Base-by-base conservation (phyloP, 441 rosid species). In the Gossypium gossypioides region DNA sequence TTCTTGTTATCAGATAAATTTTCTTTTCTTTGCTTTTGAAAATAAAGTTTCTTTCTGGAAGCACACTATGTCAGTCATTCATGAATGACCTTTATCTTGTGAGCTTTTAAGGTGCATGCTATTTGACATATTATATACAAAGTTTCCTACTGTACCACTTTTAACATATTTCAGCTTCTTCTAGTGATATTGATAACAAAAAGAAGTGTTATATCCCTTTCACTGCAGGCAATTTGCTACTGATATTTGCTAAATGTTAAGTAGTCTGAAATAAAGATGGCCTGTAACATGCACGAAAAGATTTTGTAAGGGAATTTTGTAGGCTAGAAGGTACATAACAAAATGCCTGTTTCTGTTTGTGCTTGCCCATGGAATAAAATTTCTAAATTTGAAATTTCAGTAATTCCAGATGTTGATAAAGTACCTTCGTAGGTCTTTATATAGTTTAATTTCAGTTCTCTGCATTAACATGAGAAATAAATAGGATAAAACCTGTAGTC, bases 401-500 rank as follows among this genome's bases (percentile, higher is more conserved):
- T 64, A 2, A 40, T 40, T 18, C 10, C 51, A 1, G 2, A 52
- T 1, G 0, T 27, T 29, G 48, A 16, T 27, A 51, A 37, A 18
- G 60, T 51, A 15, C 27, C 56, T 29, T 51, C 55, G 21, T 51
- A n/a, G 24, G 25, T 16, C 18, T 18, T 59, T 46, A 18, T 52
- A 52, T 18, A 10, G 61, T 52, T 68, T 18, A 48, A 16, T 48
- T 60, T 46, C 57, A 9, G 60, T 46, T 25, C 12, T 24, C 32
- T 15, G 19, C 27, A 2, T 27, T 46, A 55, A 69, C 32, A 68
- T 68, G 60, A 68, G n/a, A 68, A 66, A 24, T 68, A 29, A 57
- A 37, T 21, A 37, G 60, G 19, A 70, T 65, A 46, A 44, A 65
- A 65, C 34, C 69, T 24, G 5, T 12, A 6, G 7, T 44, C 37